Evolutionary conservation across 169 alveolate genomes (phyloP).

Genomic region (Plasmodium malariae): DNA sequence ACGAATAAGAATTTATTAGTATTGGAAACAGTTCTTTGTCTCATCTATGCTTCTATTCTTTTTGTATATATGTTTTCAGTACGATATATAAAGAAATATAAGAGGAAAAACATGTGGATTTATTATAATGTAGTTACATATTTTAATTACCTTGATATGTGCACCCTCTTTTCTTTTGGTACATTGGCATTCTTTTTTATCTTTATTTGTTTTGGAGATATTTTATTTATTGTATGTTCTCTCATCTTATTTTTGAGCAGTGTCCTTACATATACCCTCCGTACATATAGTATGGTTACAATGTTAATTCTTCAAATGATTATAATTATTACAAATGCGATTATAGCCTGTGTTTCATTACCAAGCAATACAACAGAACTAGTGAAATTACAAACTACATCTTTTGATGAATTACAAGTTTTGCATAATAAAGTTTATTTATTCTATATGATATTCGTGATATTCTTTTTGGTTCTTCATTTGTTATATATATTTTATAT

Average conservation of each 20-base stretch:
- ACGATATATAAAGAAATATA: conserved; percentile 18
- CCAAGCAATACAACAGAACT: background rate
- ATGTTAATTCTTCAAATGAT: conserved; percentile 41
- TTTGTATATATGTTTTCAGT: conserved; percentile 46
- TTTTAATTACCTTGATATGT: conserved; percentile 58
- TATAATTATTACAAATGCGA: conserved; percentile 13
- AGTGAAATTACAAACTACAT: background rate
- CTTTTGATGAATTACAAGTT: background rate
- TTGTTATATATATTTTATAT: conserved; percentile 39
- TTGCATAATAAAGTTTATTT: conserved; percentile 26
- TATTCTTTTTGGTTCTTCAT: conserved; percentile 50
- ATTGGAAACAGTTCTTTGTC: conserved; percentile 29
- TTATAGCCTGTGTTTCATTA: conserved; percentile 36
- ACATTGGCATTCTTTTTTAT: conserved; percentile 53
- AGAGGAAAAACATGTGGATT: conserved; percentile 32
- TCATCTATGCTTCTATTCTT: conserved; percentile 33
- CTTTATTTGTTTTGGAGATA: conserved; percentile 22
- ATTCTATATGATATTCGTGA: conserved; percentile 50
- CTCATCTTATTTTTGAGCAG: conserved; percentile 29
- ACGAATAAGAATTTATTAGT: conserved; percentile 14
- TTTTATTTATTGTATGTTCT: conserved; percentile 33
- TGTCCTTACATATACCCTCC: conserved; percentile 31
- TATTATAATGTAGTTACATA: conserved; percentile 32
- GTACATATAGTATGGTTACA: conserved; percentile 30
- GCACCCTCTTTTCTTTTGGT: conserved; percentile 38